Evolutionary conservation across 2,329 filamentous ascomycete species (phyloP), one percentile per base, ranked within the genome.

Genomic region (Aspergillus sp.): DNA sequence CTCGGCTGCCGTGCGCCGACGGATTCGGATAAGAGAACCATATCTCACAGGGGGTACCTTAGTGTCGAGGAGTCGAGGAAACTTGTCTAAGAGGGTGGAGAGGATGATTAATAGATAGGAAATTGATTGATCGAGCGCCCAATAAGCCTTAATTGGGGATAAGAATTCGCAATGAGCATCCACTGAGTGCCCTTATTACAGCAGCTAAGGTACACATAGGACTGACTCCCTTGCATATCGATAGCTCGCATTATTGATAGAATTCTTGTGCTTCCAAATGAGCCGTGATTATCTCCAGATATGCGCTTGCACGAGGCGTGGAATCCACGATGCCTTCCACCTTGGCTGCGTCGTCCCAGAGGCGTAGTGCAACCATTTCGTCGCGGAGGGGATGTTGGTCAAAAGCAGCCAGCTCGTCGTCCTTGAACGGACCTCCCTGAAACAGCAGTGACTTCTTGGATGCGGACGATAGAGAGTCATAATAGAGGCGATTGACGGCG

Each of bases 301-400:
- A 70, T 0, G 54, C 20, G 13, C 50, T 17, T 11, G 64, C 61
- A 7, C 65, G 61, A n/a, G 66, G 67, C 3, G 62, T 70, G 2
- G 33, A 51, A 16, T 54, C 52, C 52, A 63, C 56, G 40, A 66
- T 47, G 0, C 57, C 66, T 17, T 57, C 61, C 32, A 71, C 54
- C 52, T 73, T 74, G 1, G 71, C 70, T 8, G 54, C 56, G 59
- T 73, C 71, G 53, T 73, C 72, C 68, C 70, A 74, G 41, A 63
- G 56, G 16, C 72, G 63, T 14, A 73, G 54, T 1, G 61, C 60
- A 8, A 73, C 65, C 65, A 73, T 73, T 6, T 66, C 60, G 43
- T 72, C 62, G 3, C 63, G 60, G 20, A 71, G 58, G 0, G 65
- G 69, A 59, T 73, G 63, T 17, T 56, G 42, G 11, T 66, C 58